These are phyloP conservation scores for Tuber borchii DNA, from an alignment of 495 filamentous ascomycete genomes.

Conservation along the genomic window DNA sequence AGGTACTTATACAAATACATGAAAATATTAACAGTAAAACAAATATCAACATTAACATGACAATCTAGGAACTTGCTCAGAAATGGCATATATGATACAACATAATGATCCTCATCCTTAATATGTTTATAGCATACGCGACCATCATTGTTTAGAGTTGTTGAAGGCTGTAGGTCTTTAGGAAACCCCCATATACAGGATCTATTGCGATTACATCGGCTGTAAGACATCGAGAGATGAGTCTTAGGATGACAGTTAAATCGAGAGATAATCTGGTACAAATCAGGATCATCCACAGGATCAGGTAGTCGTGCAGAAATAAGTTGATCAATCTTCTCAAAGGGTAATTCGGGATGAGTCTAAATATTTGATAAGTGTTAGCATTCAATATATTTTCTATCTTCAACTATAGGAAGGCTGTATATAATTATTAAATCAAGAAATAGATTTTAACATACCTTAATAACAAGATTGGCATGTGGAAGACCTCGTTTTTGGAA, in stretches of 20 bases:
- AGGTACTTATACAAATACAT: slow-evolving; percentile 32
- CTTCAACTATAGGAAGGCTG: not conserved
- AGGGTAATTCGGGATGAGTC: not conserved
- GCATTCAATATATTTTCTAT: not conserved
- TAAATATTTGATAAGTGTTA: not conserved
- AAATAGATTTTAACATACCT: not conserved
- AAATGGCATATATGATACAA: slow-evolving; percentile 18
- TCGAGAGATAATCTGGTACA: not conserved
- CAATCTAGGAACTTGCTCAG: slow-evolving; percentile 17
- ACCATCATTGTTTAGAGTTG: slow-evolving; percentile 10
- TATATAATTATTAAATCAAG: not conserved
- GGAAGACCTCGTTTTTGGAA: slow-evolving; percentile 12
- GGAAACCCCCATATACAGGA: slow-evolving; percentile 13
- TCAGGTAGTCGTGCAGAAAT: not conserved
- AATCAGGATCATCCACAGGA: not conserved
- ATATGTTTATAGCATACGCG: slow-evolving; percentile 7
- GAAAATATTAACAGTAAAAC: slow-evolving; percentile 22
- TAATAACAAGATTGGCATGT: slow-evolving; percentile 9
- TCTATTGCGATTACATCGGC: slow-evolving; percentile 12
- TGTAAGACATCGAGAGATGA: not conserved
- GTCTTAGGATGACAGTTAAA: slow-evolving; percentile 7
- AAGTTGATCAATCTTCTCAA: slow-evolving; percentile 4
- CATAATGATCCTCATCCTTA: slow-evolving; percentile 16
- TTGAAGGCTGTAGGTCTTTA: not conserved
- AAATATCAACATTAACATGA: slow-evolving; percentile 29